phyloP scores from a whole-genome alignment of 805 yeast genomes.

The Pichia deserticola region DNA sequence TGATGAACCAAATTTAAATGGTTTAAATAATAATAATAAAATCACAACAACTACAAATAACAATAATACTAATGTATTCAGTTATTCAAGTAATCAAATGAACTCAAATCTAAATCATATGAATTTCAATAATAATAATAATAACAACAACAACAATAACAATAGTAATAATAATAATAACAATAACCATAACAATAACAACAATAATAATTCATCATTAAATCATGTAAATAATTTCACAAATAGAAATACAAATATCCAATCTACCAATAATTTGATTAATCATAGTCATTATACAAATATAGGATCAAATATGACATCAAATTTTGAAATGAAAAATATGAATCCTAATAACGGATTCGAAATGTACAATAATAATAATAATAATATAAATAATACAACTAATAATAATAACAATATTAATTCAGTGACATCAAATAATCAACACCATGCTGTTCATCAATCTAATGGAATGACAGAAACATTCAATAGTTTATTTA shows the following conservation, averaged over 20 bases:
- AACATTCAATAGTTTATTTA: constrained; percentile 13
- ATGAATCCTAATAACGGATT: neutral
- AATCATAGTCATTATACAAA: no score
- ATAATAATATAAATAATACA: neutral
- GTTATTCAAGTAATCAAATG: no score
- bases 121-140: neutral
- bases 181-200: neutral
- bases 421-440: neutral
- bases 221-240: neutral
- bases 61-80: no score
- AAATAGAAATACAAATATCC: neutral
- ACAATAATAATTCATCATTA: neutral
- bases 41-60: no score
- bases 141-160: neutral
- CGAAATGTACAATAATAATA: neutral
- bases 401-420: neutral
- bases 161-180: constrained; percentile 2
- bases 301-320: no score
- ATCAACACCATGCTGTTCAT: neutral
- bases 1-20: neutral
- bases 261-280: no score
- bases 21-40: neutral
- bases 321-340: neutral
- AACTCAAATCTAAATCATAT: no score
- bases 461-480: constrained; percentile 11